Evolutionary conservation across 345 rosid species (phyloP).

Genomic region (Heritiera littoralis): DNA sequence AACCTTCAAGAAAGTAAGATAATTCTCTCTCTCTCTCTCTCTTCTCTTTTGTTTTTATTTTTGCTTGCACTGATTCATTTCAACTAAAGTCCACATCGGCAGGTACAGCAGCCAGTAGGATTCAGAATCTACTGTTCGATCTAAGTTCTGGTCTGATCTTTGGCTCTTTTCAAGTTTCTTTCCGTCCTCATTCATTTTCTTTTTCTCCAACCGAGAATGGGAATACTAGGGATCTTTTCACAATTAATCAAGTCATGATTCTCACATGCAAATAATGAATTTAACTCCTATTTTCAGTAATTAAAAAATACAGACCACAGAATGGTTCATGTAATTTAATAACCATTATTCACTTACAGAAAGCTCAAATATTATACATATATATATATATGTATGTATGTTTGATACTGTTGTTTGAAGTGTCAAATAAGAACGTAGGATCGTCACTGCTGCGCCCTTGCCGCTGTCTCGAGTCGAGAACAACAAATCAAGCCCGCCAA

Average conservation of each 20-base stretch:
- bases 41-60: not conserved
- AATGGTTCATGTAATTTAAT: not conserved
- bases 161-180: not conserved
- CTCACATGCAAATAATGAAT: not conserved
- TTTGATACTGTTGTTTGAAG: not conserved
- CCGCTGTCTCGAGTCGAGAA: not conserved
- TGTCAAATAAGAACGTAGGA: not conserved
- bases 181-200: not conserved
- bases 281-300: not conserved
- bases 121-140: not conserved
- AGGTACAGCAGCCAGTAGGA: not conserved
- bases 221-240: not conserved
- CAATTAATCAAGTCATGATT: not conserved
- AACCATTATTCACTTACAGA: not conserved
- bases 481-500: not conserved
- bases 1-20: conserved; percentile 9
- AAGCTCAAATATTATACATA: not conserved
- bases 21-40: not conserved
- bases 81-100: not conserved
- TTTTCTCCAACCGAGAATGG: not conserved
- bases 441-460: not conserved
- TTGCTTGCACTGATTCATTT: not conserved
- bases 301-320: not conserved
- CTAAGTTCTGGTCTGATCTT: not conserved
- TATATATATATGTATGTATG: not conserved